These are phyloP conservation scores for Chionographis japonica DNA, from an alignment of 106 monocot genomes.

Conservation along the genomic window DNA sequence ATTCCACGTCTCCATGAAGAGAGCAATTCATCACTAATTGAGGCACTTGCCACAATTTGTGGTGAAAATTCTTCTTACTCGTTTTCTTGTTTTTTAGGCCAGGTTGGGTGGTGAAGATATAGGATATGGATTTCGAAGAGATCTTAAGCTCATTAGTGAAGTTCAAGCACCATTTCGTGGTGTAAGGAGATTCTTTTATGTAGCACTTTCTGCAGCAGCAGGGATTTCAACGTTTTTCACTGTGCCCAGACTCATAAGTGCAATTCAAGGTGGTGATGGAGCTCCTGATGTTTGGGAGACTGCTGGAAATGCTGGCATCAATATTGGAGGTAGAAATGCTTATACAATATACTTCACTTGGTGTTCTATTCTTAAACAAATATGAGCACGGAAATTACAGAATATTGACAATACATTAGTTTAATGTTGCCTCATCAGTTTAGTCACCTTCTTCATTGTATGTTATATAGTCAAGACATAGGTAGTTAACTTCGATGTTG, in stretches of 20 bases:
- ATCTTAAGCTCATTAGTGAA: conserved; percentile 97
- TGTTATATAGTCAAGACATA: too few species aligned
- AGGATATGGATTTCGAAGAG: conserved; percentile 95
- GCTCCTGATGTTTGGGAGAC: conserved; percentile 81
- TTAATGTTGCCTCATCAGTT: too few species aligned
- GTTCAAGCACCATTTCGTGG: conserved; percentile 99
- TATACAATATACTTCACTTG: background rate
- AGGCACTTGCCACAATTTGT: too few species aligned
- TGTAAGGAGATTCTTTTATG: conserved; percentile 96
- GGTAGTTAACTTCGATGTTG: too few species aligned
- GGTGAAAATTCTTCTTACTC: background rate
- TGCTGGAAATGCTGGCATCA: conserved; percentile 74
- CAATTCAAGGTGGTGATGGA: conserved; percentile 80
- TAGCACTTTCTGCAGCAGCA: conserved; percentile 82
- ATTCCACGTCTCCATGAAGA: too few species aligned
- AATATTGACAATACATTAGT: too few species aligned
- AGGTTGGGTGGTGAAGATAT: conserved; percentile 82
- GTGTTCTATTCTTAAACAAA: too few species aligned
- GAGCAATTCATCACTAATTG: too few species aligned
- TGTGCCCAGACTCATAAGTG: conserved; percentile 76
- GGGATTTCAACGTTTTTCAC: conserved; percentile 91
- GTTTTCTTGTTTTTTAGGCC: conserved; percentile 42
- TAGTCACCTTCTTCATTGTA: too few species aligned
- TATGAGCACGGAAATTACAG: too few species aligned
- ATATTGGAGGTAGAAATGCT: conserved; percentile 78